Evolutionary conservation across 2,329 filamentous ascomycete species (phyloP), one percentile per base, ranked within the genome.

Genomic region (Alternaria sp.): DNA sequence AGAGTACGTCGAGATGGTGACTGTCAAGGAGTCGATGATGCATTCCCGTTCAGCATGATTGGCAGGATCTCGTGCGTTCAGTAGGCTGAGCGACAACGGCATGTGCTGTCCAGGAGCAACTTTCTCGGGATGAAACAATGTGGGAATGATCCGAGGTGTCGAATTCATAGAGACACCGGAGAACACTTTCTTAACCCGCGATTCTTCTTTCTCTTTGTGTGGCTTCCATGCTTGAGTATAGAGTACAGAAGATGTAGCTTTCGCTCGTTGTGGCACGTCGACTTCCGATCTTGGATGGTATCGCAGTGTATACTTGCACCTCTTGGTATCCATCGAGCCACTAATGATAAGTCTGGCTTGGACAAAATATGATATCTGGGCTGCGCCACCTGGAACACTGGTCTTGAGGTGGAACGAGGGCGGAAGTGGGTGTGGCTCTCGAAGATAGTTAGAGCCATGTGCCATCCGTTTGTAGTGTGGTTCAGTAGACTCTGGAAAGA

Each of bases 91-190:
- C 3, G 65, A 58, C 3, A 78, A 56, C 3, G 72, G 73, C 14
- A 78, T 78, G 30, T 74, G 67, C 44, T 77, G 72, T 16, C 74
- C 74, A 7, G 76, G 73, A 5, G 70, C 62, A 22, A 77, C 65
- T 34, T 59, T 65, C 28, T 72, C 66, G 18, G 75, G 73, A 42
- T 71, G 70, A 39, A 63, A 51, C 12, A 78, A 53, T 1, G 70
- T 75, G 4, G 76, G 75, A n/a, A 77, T 56, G 26, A 78, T 73
- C 12, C 67, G 65, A 4, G 72, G 73, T 4, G 51, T 57, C 14
- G 34, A 63, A 16, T 57, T 62, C n/a, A 51, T 53, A n/a, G 64
- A 49, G 12, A 64, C 52, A 34, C 69, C 66, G 0, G 71, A 66
- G 9, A 75, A 56, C 5, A 69, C 64, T 32, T 70, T 74, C 32